Conservation (phyloP, 2,329 filamentous ascomycete genomes). For the Neoarthrinium moseri region DNA sequence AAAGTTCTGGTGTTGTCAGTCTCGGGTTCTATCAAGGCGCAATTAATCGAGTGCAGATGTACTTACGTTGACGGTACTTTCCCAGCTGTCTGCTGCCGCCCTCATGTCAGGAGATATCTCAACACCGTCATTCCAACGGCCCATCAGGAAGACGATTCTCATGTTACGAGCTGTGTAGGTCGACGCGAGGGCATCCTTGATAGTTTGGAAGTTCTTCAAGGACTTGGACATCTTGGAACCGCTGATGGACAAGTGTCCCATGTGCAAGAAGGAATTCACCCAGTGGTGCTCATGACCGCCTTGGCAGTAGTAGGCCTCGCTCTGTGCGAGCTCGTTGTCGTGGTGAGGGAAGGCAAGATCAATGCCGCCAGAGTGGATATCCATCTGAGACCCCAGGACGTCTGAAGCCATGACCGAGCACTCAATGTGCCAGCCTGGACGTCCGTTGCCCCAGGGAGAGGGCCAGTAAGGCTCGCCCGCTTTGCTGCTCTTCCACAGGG, state of each 20-base stretch:
- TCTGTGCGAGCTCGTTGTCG: conserved; percentile 80
- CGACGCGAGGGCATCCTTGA: conserved; percentile 72
- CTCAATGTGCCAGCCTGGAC: conserved; percentile 96
- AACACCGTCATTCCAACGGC: conserved; percentile 86
- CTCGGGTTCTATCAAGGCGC: neutral
- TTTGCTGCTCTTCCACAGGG: conserved; percentile 90
- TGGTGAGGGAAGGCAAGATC: conserved; percentile 91
- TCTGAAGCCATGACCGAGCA: conserved; percentile 95
- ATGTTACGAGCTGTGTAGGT: conserved; percentile 76
- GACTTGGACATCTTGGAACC: conserved; percentile 96
- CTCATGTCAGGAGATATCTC: conserved; percentile 86
- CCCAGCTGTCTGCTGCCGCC: conserved; percentile 73
- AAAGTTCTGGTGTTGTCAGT: conserved; percentile 60
- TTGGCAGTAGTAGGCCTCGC: conserved; percentile 66
- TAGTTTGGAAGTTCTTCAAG: conserved; percentile 94
- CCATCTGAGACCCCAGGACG: conserved; percentile 79
- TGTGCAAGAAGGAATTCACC: conserved; percentile 96
- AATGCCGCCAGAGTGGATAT: conserved; percentile 90
- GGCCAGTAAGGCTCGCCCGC: conserved; percentile 89
- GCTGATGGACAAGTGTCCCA: conserved; percentile 86
- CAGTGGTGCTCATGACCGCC: conserved; percentile 64
- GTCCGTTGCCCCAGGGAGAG: conserved; percentile 81
- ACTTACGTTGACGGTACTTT: conserved; percentile 69
- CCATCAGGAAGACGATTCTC: conserved; percentile 83
- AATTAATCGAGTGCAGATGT: neutral